Conservation (phyloP, 176 grass and related monocot species). For the Carex scoparia region DNA sequence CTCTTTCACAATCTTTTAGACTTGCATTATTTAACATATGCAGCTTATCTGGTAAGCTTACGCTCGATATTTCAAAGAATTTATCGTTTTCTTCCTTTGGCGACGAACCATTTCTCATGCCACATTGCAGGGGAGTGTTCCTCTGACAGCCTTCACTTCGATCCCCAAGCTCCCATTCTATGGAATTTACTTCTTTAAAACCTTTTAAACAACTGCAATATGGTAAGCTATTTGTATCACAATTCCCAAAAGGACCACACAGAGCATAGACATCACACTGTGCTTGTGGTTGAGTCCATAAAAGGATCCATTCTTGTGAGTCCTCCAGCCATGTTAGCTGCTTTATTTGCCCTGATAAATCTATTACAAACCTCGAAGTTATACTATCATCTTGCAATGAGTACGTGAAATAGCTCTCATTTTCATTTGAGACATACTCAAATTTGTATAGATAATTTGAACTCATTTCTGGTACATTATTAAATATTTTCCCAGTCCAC, state of each 20-base stretch:
- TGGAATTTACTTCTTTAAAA: neutral
- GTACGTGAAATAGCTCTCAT: slow-evolving; percentile 47
- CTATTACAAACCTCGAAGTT: slow-evolving; percentile 35
- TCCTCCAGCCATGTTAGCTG: slow-evolving; percentile 32
- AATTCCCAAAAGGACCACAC: slow-evolving; percentile 42
- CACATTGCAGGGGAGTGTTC: slow-evolving; percentile 20
- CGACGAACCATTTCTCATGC: neutral
- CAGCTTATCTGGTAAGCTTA: slow-evolving; percentile 6
- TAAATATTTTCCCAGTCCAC: slow-evolving; percentile 35
- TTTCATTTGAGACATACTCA: slow-evolving; percentile 18
- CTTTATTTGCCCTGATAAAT: slow-evolving; percentile 28
- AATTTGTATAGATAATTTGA: slow-evolving; percentile 36
- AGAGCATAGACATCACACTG: slow-evolving; percentile 34
- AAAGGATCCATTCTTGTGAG: slow-evolving; percentile 14
- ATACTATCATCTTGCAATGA: slow-evolving; percentile 10
- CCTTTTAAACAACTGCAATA: slow-evolving; percentile 34
- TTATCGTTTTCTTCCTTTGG: neutral
- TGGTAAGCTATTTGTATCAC: slow-evolving; percentile 23
- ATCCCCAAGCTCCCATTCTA: slow-evolving; percentile 29
- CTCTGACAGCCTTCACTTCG: slow-evolving; percentile 26
- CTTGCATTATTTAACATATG: neutral
- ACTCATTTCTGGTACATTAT: slow-evolving; percentile 36
- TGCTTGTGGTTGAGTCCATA: slow-evolving; percentile 29
- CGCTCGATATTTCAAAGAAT: slow-evolving; percentile 24
- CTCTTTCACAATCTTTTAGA: slow-evolving; percentile 24